Percentiles rank a stretch among this genome's conserved stretches.
Evolutionary conservation across 805 yeast genomes (phyloP).

Genomic region (Wickerhamomyces xylosicus): DNA sequence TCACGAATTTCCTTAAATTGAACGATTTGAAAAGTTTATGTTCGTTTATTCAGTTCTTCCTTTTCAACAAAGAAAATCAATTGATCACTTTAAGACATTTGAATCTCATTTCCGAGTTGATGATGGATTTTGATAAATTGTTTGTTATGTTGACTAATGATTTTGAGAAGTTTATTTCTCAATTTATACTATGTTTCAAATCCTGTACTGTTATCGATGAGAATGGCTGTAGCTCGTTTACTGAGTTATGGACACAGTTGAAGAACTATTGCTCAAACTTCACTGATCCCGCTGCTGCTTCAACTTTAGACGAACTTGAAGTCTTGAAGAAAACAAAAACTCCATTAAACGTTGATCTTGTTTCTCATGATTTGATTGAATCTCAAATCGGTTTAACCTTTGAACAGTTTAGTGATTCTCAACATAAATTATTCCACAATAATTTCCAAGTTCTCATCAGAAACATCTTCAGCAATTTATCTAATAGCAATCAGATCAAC

Average conservation of each 20-base stretch:
- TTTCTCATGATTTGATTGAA: constrained; percentile 1
- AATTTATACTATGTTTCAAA: not conserved
- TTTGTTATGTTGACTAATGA: not conserved
- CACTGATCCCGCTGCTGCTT: too few species aligned
- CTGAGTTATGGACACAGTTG: too few species aligned
- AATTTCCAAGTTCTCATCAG: constrained; percentile 15
- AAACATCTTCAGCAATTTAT: constrained; percentile 8
- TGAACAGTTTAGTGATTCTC: constrained; percentile 6
- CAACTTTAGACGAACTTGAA: too few species aligned
- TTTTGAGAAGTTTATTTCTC: not conserved
- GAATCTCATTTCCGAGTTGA: not conserved
- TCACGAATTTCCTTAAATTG: not conserved
- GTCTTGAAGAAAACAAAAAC: too few species aligned
- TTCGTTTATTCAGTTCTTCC: not conserved
- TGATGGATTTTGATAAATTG: not conserved
- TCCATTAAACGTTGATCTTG: not conserved
- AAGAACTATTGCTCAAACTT: too few species aligned
- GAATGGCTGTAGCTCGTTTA: too few species aligned
- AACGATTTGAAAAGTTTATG: not conserved
- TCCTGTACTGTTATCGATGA: not conserved
- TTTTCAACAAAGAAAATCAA: not conserved
- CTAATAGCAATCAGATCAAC: constrained; percentile 2
- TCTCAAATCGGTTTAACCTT: constrained; percentile 4
- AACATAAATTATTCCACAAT: constrained; percentile 11
- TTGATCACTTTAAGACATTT: not conserved